Base-by-base conservation (phyloP, 140 eudicot species). In the Cichorium intybus region DNA sequence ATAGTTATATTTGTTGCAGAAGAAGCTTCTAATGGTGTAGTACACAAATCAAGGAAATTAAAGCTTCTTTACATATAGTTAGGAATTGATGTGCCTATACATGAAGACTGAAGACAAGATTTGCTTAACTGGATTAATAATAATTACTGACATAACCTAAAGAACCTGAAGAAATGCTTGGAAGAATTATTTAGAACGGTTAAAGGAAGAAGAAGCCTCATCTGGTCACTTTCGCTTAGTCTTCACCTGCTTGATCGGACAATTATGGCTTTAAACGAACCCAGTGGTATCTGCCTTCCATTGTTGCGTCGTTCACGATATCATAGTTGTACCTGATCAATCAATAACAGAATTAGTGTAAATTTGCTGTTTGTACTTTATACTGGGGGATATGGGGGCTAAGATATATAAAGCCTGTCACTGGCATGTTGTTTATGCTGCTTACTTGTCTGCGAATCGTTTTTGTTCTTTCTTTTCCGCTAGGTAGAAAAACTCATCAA, bases 251-350 rank as follows among this genome's bases (percentile, higher is more conserved):
- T 64, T 47, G 27, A 21, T 22, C 5, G 47, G 49, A 28, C 17
- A 29, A 10, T 80, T 68, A 85, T 56, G 81, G 95, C 80, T 80
- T 70, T 52, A 89, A 68, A 24, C 80, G 72, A 70, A 85, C 81
- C 97, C 97, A 89, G 75, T 80, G 84, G 76, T 89, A 89, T 77
- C 86, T 76, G 4, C 97, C 97, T 10, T 85, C 78, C 79, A 83
- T 14, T 15, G 95, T 91, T 29, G 71, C 84, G 62, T 89, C 97
- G 74, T 81, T 89, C 72, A 75, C 86, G 46, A 85, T 59, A 77
- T 89, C 97, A 46, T 70, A 89, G 56, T 89, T 89, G 95, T 85
- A 89, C 85, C 95, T 89, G 88, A 63, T 62, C 64, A 64, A 47
- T 62, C 45, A 57, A 65, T 20, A 52, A 5, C 28, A 48, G 12